phyloP scores from a whole-genome alignment of 2,329 filamentous ascomycete species.

The Hymenoscyphus fraxineus region DNA sequence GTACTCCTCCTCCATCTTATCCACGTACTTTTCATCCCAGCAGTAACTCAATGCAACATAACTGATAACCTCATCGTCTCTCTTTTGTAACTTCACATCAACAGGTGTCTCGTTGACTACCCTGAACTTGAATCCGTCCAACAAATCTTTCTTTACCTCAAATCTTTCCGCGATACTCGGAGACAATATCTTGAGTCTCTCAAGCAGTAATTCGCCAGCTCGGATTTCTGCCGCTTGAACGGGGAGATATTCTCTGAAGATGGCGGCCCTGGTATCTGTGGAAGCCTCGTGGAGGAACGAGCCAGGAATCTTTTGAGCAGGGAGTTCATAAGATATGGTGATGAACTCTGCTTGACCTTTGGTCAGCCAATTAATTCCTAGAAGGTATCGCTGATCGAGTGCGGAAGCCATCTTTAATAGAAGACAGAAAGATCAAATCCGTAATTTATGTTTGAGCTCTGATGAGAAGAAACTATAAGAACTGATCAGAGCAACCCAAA shows the following conservation, averaged over 20 bases:
- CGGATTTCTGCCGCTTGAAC: not conserved
- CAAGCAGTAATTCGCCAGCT: constrained; percentile 20
- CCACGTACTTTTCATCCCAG: constrained; percentile 7
- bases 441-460: too few relatives aligned
- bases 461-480: not conserved
- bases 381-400: not conserved
- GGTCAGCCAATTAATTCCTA: not conserved
- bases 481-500: not conserved
- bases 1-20: not conserved
- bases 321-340: not conserved
- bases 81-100: not conserved
- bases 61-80: not conserved
- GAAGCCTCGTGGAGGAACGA: not conserved
- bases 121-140: constrained; percentile 5
- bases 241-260: constrained; percentile 2
- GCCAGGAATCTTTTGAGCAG: not conserved
- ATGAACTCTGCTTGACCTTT: constrained; percentile 1
- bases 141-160: constrained; percentile 8
- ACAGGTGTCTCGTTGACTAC: not conserved
- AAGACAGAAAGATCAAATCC: not conserved
- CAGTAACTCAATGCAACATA: constrained; percentile 12
- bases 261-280: not conserved
- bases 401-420: not conserved
- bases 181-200: constrained; percentile 5
- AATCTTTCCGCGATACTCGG: constrained; percentile 9